Percentiles rank a stretch among this genome's conserved stretches.
Conservation (phyloP, 768 basidiomycete genomes). For the Tulasnella sp. region DNA sequence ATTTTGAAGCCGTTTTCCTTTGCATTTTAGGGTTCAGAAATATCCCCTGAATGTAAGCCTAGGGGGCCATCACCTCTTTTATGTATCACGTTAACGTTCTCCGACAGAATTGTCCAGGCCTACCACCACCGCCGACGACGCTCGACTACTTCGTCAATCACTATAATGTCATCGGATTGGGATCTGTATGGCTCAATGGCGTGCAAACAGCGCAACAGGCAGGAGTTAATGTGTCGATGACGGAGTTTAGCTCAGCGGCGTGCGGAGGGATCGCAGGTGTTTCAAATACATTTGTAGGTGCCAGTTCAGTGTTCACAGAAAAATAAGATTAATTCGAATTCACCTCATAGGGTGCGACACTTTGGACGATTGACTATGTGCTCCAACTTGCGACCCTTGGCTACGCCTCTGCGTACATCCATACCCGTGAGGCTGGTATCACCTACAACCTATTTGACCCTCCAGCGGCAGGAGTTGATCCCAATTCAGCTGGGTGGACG, state of each 20-base stretch:
- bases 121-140: not conserved
- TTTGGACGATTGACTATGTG: constrained; percentile 19
- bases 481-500: constrained; percentile 13
- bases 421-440: constrained; percentile 18
- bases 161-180: constrained; percentile 11
- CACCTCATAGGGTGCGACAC: constrained; percentile 4
- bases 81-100: not conserved
- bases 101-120: constrained; percentile 9
- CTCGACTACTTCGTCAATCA: constrained; percentile 14
- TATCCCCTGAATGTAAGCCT: constrained; percentile 17
- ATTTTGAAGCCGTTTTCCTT: not conserved
- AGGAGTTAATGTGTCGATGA: constrained; percentile 16
- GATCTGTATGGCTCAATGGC: constrained; percentile 2
- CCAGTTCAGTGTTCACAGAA: not conserved
- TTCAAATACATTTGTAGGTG: constrained; percentile 15
- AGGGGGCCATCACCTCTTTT: not conserved
- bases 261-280: constrained; percentile 17
- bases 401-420: constrained; percentile 16
- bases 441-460: constrained; percentile 19
- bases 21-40: constrained; percentile 14
- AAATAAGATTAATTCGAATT: not conserved
- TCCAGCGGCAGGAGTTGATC: constrained; percentile 6
- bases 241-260: constrained; percentile 17
- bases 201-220: constrained; percentile 5
- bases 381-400: constrained; percentile 16